These are phyloP conservation scores for Chrysanthemum lavandulifolium DNA, from an alignment of 129 eudicot species.

Conservation along the genomic window DNA sequence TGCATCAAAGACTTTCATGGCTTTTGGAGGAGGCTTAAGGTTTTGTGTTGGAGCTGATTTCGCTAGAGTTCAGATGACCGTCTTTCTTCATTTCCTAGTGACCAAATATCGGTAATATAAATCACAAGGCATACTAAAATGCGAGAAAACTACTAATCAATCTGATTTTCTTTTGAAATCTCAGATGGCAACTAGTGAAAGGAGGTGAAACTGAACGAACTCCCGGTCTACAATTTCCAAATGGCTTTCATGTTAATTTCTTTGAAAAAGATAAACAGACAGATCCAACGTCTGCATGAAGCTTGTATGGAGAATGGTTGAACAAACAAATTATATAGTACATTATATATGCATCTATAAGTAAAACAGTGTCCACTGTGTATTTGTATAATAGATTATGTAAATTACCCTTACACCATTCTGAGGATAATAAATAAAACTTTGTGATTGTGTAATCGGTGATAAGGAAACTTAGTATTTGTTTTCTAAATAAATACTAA, in stretches of 20 bases:
- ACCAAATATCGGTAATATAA: neutral
- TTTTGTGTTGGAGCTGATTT: neutral
- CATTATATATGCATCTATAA: too few relatives aligned
- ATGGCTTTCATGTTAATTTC: conserved; percentile 56
- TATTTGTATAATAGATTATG: too few relatives aligned
- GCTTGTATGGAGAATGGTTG: neutral
- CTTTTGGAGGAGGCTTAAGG: neutral
- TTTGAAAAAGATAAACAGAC: conserved; percentile 3
- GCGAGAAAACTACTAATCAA: too few relatives aligned
- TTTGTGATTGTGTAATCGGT: too few relatives aligned
- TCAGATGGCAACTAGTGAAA: conserved; percentile 53
- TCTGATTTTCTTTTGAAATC: neutral
- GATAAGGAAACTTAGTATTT: too few relatives aligned
- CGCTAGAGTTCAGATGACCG: neutral
- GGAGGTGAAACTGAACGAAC: conserved; percentile 79
- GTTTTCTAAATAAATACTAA: too few relatives aligned
- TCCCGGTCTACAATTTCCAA: conserved; percentile 79
- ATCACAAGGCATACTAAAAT: too few relatives aligned
- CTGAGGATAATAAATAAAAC: too few relatives aligned
- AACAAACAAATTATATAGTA: too few relatives aligned
- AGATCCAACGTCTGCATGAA: too few relatives aligned
- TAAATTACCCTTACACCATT: too few relatives aligned
- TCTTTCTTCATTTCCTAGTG: neutral
- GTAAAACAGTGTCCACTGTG: too few relatives aligned
- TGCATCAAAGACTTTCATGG: conserved; percentile 7